A percentile compares a stretch with the other conserved stretches of the same genome.
Evolutionary conservation across 1,284 basidiomycete genomes (phyloP).

Genomic region (Moesziomyces antarcticus): DNA sequence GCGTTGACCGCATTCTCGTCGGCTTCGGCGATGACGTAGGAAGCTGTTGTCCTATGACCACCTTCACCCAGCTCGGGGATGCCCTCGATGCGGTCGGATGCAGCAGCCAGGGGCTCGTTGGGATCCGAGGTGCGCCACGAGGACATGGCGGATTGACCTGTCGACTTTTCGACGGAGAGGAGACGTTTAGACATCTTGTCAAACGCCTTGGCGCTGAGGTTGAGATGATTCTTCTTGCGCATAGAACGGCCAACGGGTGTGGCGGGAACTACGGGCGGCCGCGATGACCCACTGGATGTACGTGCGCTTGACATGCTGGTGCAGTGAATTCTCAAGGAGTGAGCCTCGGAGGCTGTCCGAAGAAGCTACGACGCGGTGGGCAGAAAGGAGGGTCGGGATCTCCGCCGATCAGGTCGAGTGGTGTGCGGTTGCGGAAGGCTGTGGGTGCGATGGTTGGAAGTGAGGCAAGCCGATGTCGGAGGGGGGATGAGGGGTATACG

Average conservation of each 20-base stretch:
- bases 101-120: constrained; percentile 27
- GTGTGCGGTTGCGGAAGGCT: no score
- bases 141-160: constrained; percentile 34
- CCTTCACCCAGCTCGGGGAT: constrained; percentile 47
- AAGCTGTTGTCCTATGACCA: constrained; percentile 39
- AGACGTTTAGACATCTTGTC: constrained; percentile 58
- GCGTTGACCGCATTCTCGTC: constrained; percentile 32
- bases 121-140: constrained; percentile 21
- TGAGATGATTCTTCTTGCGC: constrained; percentile 49
- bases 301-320: constrained; percentile 33
- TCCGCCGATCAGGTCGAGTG: no score
- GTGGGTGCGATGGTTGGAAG: not conserved
- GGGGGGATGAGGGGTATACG: not conserved
- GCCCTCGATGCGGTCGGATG: constrained; percentile 32
- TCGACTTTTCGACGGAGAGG: constrained; percentile 37
- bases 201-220: constrained; percentile 58
- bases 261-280: constrained; percentile 42
- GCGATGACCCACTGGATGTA: constrained; percentile 33
- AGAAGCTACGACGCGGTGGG: not conserved
- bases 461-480: not conserved
- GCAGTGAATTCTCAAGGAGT: not conserved
- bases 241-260: constrained; percentile 46
- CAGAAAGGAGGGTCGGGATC: not conserved
- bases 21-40: constrained; percentile 45
- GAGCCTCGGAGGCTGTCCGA: not conserved